Evolutionary conservation across 73 alveolate species (phyloP), one percentile per base, ranked within the genome.

Genomic region (Paramecium octaurelia): DNA sequence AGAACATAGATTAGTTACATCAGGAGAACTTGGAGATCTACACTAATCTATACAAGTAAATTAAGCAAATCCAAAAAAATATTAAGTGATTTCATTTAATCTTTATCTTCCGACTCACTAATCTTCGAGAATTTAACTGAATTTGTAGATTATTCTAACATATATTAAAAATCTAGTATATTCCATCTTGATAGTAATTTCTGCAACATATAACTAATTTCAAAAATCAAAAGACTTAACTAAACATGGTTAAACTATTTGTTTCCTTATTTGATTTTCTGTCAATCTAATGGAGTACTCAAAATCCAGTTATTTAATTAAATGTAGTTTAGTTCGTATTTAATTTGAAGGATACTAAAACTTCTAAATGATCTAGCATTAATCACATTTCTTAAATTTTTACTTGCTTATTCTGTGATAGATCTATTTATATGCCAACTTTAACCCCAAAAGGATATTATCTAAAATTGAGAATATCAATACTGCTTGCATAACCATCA

Each of bases 11-110:
- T 73, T 34, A 73, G 8, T 34, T 73, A 16, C 87, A 73, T 73
- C 4, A 73, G 40, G 87, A 73, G 46, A 73, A 73, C 12, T 18
- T 73, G 7, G 87, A 29, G 21, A 40, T 73, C 6, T 73, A 73
- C 38, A 73, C 87, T 10, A 43, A 73, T 73, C 29, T 73, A 35
- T 73, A 16, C 10, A 31, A 40, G 14, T 38, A 12, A 38, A 34
- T 73, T 1, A 73, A 73, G 6, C 18, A 73, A 24, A 73, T 73
- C 3, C 23, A 73, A 43, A 73, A 36, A 38, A 36, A 73, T n/a
- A 73, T 73, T n/a, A 73, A 73, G 38, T 73, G 87, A 73, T 73
- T 73, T 64, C 11, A 27, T 64, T 64, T 64, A 64, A 9, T 27
- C 31, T 50, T 50, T 50, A 5, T 54, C 23, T 54, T 54, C n/a